Evolutionary conservation across 306 rosid genomes (phyloP), one percentile per base, ranked within the genome.

Genomic region (Castanea mollissima): DNA sequence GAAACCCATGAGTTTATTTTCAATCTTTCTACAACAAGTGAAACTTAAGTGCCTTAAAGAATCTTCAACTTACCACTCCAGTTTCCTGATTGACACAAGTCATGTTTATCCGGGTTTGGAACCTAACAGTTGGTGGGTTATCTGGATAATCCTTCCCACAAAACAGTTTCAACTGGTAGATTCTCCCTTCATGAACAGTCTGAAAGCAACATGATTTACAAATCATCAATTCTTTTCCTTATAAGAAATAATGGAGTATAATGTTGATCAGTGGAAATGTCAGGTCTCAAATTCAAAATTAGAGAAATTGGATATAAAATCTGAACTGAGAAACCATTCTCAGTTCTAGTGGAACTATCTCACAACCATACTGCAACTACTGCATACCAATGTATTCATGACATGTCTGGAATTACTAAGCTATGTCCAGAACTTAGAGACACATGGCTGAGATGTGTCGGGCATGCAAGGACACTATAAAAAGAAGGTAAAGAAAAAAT

Each of bases 181-280:
- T 95, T 74, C 94, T 86, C 64, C 98, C 99, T 87, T 95, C 99
- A 75, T 95, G 99, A 75, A 95, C 92, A 80, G 98, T 91, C 99
- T 95, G 84, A 79, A 51, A 79, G 76, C 68, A 82, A 82, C 78
- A 87, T 63, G 49, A 83, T 51, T 54, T 56, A 54, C 63, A 85
- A 18, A 54, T n/a, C 71, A 82, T 49, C 69, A 79, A 65, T 31
- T 25, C 54, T 25, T 54, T 31, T 23, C 49, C 35, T 14, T 56
- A 52, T 19, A 71, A 83, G 41, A 60, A 38, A 73, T 34, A 29
- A 76, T 9, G n/a, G 58, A 18, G 27, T 10, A 27, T 9, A 55
- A 52, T 15, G 19, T 56, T 71, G 23, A 34, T 27, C 64, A 38
- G 32, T 21, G 2, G 38, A 5, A 75, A 74, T 6, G 34, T 21